Evolutionary conservation across 2,329 filamentous ascomycete species (phyloP), one percentile per base, ranked within the genome.

Genomic region (Alternaria tenuissima): DNA sequence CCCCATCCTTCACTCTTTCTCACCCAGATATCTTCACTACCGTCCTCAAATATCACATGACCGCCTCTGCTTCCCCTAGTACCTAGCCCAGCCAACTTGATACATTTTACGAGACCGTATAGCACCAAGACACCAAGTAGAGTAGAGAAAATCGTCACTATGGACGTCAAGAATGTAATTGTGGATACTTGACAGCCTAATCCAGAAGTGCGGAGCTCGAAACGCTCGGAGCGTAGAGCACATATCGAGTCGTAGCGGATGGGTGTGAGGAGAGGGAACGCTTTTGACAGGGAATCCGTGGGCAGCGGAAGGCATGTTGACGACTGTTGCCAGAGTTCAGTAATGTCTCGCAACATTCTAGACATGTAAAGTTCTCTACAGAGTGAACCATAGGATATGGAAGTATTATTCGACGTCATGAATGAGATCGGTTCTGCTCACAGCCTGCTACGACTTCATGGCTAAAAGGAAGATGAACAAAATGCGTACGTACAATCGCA

Each of bases 171-270:
- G 26, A 82, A 76, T 0, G 81, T 83, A 7, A 80, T 80, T 7
- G 81, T 83, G 0, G 81, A 83, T 49, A 81, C 81, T 52, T 79
- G 76, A 61, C 81, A 83, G 20, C 81, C 81, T 1, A 83, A 66
- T 6, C 80, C 73, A 18, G 71, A 69, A 9, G 81, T 83, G 3
- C 81, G 76, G 7, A 83, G 72, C 61, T 83, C 81, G 58, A 79
- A 83, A 51, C 81, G 76, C 67, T 83, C 81, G 2, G 77, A 68
- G 2, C 68, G 68, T 7, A 78, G 63, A 8, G 76, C 80, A 55
- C 78, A 77, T 41, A 76, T 74, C 44, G 65, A 69, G 48, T 75
- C 71, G 57, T 76, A 67, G 5, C 71, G 65, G 12, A 82, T 63
- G 2, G 81, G 81, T 1, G 78, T 72, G 20, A 82, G 73, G 1